Evolutionary conservation across 2,329 filamentous ascomycete genomes (phyloP).

Genomic region (Diaporthe citrichinensis): DNA sequence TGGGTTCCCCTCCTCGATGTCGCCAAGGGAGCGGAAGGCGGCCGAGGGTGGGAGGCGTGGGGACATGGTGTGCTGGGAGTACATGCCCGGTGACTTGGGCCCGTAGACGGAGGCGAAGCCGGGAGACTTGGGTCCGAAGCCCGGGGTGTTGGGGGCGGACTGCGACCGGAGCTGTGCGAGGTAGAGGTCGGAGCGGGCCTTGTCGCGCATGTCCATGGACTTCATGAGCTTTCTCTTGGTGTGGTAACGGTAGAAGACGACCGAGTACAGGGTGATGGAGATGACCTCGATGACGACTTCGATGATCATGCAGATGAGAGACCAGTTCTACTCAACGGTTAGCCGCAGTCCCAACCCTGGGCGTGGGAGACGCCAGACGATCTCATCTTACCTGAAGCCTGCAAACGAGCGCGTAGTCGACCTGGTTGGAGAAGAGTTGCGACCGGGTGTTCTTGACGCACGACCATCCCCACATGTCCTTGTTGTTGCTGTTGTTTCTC

Average conservation of each 20-base stretch:
- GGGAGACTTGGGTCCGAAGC: slow-evolving; percentile 81
- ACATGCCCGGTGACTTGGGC: slow-evolving; percentile 53
- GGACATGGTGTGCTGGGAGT: slow-evolving; percentile 68
- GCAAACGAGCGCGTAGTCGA: slow-evolving; percentile 92
- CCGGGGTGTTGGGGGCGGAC: slow-evolving; percentile 94
- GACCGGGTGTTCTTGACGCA: slow-evolving; percentile 89
- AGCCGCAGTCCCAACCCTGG: slow-evolving; percentile 39
- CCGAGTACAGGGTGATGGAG: slow-evolving; percentile 90
- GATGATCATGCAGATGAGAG: slow-evolving; percentile 95
- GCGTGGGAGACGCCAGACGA: neutral
- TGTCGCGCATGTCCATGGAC: slow-evolving; percentile 96
- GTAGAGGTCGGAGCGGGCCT: slow-evolving; percentile 94
- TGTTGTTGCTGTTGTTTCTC: slow-evolving; percentile 78
- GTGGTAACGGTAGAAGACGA: slow-evolving; percentile 98
- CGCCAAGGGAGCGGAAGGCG: slow-evolving; percentile 61
- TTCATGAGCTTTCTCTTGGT: slow-evolving; percentile 95
- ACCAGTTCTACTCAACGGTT: slow-evolving; percentile 80
- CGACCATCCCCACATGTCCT: slow-evolving; percentile 99
- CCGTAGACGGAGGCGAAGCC: slow-evolving; percentile 53
- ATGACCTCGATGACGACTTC: slow-evolving; percentile 94
- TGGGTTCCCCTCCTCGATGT: slow-evolving; percentile 56
- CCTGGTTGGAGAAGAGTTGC: slow-evolving; percentile 81
- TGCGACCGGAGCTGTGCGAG: slow-evolving; percentile 87
- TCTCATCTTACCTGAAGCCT: slow-evolving; percentile 78
- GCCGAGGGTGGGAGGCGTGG: slow-evolving; percentile 71